phyloP scores from a whole-genome alignment of 306 rosid species.

The Aeschynomene evenia region DNA sequence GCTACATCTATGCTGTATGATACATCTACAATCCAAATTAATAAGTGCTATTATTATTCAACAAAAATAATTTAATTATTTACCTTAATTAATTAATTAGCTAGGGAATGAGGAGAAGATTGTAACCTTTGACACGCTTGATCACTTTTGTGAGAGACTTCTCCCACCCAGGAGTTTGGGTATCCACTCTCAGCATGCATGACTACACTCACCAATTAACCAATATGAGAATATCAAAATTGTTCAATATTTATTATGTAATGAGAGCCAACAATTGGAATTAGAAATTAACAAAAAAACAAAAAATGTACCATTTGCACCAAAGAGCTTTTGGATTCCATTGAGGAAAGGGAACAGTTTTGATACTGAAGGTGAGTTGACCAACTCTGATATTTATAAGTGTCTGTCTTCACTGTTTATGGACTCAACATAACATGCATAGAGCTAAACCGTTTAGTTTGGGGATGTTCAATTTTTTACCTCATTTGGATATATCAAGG shows the following conservation, averaged over 20 bases:
- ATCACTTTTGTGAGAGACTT: conserved; percentile 18
- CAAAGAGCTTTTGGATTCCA: conserved; percentile 18
- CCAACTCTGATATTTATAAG: not conserved
- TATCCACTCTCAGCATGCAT: conserved; percentile 29
- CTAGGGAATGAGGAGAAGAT: too few relatives aligned
- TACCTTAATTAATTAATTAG: too few relatives aligned
- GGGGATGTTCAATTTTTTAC: not conserved
- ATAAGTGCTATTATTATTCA: too few relatives aligned
- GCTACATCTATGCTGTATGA: conserved; percentile 25
- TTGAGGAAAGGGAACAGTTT: not conserved
- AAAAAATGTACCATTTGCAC: not conserved
- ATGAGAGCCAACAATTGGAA: not conserved
- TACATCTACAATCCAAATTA: conserved; percentile 33
- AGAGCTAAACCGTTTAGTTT: not conserved
- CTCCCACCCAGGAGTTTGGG: conserved; percentile 29
- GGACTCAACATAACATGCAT: not conserved
- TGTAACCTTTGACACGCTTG: conserved; percentile 30
- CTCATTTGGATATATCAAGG: not conserved
- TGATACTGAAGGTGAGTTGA: not conserved
- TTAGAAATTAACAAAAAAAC: not conserved
- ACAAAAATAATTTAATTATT: too few relatives aligned
- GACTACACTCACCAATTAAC: not conserved
- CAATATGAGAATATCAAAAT: not conserved
- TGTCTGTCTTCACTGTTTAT: not conserved
- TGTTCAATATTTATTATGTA: not conserved